These are phyloP conservation scores for Pugionium dolabratum DNA, from an alignment of 345 rosid genomes.

Conservation along the genomic window DNA sequence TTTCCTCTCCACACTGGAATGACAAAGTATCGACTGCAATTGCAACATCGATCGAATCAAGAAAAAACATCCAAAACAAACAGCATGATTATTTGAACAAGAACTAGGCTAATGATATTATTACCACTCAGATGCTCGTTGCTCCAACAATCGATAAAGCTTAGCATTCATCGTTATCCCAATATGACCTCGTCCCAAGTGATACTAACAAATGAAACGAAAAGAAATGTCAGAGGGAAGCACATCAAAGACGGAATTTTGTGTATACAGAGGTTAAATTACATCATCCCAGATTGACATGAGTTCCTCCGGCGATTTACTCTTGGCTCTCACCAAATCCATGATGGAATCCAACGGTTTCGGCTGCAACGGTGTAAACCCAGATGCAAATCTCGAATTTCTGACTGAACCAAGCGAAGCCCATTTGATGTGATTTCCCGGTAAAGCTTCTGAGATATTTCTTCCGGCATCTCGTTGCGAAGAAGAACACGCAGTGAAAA, in stretches of 20 bases:
- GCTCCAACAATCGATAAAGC: slow-evolving; percentile 69
- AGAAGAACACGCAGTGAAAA: slow-evolving; percentile 37
- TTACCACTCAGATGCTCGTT: slow-evolving; percentile 87
- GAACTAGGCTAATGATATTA: slow-evolving; percentile 12
- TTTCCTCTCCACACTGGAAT: slow-evolving; percentile 87
- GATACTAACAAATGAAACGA: slow-evolving; percentile 53
- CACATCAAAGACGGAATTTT: neutral
- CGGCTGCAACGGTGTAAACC: slow-evolving; percentile 76
- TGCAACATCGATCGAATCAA: slow-evolving; percentile 24
- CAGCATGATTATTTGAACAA: neutral
- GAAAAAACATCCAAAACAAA: neutral
- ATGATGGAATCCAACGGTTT: slow-evolving; percentile 87
- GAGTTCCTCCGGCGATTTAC: slow-evolving; percentile 71
- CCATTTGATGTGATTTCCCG: slow-evolving; percentile 58
- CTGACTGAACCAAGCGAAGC: slow-evolving; percentile 67
- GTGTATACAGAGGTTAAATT: slow-evolving; percentile 16
- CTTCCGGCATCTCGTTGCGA: slow-evolving; percentile 23
- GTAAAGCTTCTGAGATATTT: slow-evolving; percentile 42
- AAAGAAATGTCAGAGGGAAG: neutral
- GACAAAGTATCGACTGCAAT: slow-evolving; percentile 81
- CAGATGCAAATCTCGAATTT: slow-evolving; percentile 75
- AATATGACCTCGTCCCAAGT: slow-evolving; percentile 88
- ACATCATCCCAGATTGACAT: slow-evolving; percentile 89
- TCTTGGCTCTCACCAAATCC: slow-evolving; percentile 72
- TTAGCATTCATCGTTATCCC: slow-evolving; percentile 72